Percentiles rank a stretch among this genome's conserved stretches.
phyloP scores from a whole-genome alignment of 805 yeast species.

The Groenewaldozyma salmanticensis region DNA sequence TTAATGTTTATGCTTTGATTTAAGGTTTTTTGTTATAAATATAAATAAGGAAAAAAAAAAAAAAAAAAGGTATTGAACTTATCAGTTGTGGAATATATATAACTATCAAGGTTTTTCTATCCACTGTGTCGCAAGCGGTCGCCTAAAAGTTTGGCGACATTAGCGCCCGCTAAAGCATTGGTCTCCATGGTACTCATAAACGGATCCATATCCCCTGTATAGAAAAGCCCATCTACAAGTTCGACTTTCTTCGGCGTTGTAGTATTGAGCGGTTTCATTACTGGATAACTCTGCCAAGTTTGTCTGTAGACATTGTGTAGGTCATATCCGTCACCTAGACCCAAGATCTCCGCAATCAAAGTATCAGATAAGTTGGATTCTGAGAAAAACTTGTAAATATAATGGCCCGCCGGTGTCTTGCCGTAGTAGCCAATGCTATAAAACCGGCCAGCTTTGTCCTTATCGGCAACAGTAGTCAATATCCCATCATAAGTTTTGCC shows the following conservation, averaged over 20 bases:
- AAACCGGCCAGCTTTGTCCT: too few relatives aligned
- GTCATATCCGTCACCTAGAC: constrained; percentile 12
- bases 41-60: too few relatives aligned
- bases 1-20: too few relatives aligned
- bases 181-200: constrained; percentile 47
- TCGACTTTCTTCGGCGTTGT: constrained; percentile 20
- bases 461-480: constrained; percentile 6
- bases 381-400: constrained; percentile 38
- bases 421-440: constrained; percentile 9
- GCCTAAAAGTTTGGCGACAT: constrained; percentile 38
- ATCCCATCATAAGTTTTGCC: constrained; percentile 1
- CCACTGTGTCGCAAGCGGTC: too few relatives aligned
- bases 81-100: too few relatives aligned
- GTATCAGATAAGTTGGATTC: constrained; percentile 16
- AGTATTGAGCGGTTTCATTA: constrained; percentile 24
- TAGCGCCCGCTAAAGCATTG: constrained; percentile 39
- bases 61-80: too few relatives aligned
- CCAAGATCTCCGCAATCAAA: constrained; percentile 19
- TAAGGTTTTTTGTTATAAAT: too few relatives aligned
- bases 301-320: constrained; percentile 26
- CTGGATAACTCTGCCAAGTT: constrained; percentile 39
- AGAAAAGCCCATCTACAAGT: constrained; percentile 31
- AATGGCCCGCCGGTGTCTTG: constrained; percentile 13
- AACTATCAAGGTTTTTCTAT: too few relatives aligned
- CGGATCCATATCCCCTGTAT: constrained; percentile 37